Base-by-base conservation (phyloP, 2,329 filamentous ascomycete genomes). In the Pyrenochaeta sp. region DNA sequence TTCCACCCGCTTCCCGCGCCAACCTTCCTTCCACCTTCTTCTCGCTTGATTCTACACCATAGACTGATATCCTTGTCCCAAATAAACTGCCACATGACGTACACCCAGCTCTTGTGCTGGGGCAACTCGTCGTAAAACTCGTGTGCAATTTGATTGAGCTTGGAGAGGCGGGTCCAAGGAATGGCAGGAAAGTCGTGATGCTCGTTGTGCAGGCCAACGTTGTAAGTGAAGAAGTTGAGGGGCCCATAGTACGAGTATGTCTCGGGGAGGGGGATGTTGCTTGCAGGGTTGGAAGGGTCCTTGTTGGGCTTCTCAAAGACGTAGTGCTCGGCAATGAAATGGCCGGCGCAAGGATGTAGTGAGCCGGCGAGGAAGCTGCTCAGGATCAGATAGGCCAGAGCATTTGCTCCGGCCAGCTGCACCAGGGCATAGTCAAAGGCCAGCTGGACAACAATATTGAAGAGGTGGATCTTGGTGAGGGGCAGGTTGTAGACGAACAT, bases 151-250 rank as follows among this genome's bases (percentile, higher is more conserved):
- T 86, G 79, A 71, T 93, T 87, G 48, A 99, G 81, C 71, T 83
- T 83, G 49, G 88, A 90, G 33, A 99, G 83, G 29, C 90, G 84
- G 9, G 92, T 97, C 95, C 95, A 99, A 0, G 95, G 94, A 41
- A 99, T 86, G 42, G 95, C 95, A 10, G 95, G 95, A 79, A 99
- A 99, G 77, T 99, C 95, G 76, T 99, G 95, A 78, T 99, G 95
- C 82, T 99, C 95, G 75, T 99, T 99, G 82, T 99, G 95, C 70
- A 97, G 81, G 47, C 95, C 95, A 40, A 99, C 95, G 68, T 99
- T 99, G 83, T 98, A 99, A 0, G 93, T 97, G 44, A 99, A 79
- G 68, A 92, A 78, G 79, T 99, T 99, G 61, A 98, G 84, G 0
- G 90, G 86, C 0, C 95, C 95, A 74, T 99, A 99, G 84, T 99